Evolutionary conservation across 768 basidiomycete species (phyloP), one percentile per base, ranked within the genome.

Genomic region (Psilocybe tampanensis): DNA sequence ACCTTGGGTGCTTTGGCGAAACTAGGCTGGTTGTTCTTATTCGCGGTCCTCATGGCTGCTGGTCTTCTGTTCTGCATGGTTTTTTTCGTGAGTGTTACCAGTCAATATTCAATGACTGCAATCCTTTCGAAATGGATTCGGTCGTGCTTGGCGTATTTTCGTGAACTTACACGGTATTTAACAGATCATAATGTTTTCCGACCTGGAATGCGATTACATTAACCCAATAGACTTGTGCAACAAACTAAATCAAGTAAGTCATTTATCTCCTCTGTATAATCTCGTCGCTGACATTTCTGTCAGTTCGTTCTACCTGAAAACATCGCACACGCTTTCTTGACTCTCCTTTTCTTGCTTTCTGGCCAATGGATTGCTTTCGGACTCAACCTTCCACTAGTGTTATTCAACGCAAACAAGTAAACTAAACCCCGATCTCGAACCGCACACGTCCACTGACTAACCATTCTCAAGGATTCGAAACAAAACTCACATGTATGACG

Each of bases 141-240:
- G 29, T 9, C 5, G 5, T 29, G 29, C 29, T 29, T 9, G 4
- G 9, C 29, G 29, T 9, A 29, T 29, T 9, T 9, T 4, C 19
- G 11, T 33, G 23, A 24, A 36, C 64, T 57, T 42, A 66, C 55
- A 66, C 55, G 42, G 23, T 34, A 36, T 41, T 36, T 41, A 24
- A 21, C 65, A 98, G 96, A 98, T 99, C 68, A 98, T 99, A 80
- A 98, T 98, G 96, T 98, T 98, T 81, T 97, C 95, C 43, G 97
- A 98, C 78, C 79, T 98, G 70, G 96, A 98, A 78, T 97, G 94
- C 81, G 95, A 97, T 83, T 98, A 98, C 78, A 96, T 98, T 81
- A 99, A 99, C 76, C 97, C 97, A 51, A 99, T 99, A 85, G 97
- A 99, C 75, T 88, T 98, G 36, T 98, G 97, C 78, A 98, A 98